Base-by-base conservation (phyloP, 345 rosid genomes). In the thale cress (Arabidopsis thaliana) region DNA sequence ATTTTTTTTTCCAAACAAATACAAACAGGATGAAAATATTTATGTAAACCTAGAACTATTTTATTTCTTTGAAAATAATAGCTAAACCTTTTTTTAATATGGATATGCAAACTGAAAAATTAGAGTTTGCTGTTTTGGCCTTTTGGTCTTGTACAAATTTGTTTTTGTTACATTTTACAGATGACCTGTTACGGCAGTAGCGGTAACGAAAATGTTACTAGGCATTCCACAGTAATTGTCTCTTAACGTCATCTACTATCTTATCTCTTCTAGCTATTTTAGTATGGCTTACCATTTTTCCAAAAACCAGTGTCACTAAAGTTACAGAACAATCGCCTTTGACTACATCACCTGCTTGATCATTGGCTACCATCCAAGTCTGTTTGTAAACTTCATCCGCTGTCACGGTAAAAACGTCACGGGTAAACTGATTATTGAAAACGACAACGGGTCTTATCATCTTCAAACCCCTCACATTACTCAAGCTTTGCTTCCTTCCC, bases 341-440 rank as follows among this genome's bases (percentile, higher is more conserved):
- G 50, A 45, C 49, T 45, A 56, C 7, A 11, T 65, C 71, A 74
- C 71, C 50, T 45, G 14, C 50, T 37, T 56, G 41, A 41, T 56
- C 23, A 74, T 65, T 65, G 78, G 78, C 62, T 62, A 22, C 24
- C 24, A 5, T 16, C 52, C 13, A 25, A 62, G 23, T 28, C 69
- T 52, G 53, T 52, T 52, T 41, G 37, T 32, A 49, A 24, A 16
- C 50, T 25, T 71, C 75, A 59, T 14, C 32, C 7, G 2, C 10
- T 41, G 45, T 72, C 76, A 62, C 58, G 10, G 37, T 46, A 48
- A 6, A 6, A 9, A 8, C 25, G 48, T 70, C 66, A 45, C 61
- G 33, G 16, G 22, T 49, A 59, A 37, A 37, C 49, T 45, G 16
- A 46, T 10, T 2, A 7, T 0, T 49, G 2, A 59, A 57, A 41